Base-by-base conservation (phyloP, 1,284 basidiomycete genomes). In the Rhodotorula glutinis region DNA sequence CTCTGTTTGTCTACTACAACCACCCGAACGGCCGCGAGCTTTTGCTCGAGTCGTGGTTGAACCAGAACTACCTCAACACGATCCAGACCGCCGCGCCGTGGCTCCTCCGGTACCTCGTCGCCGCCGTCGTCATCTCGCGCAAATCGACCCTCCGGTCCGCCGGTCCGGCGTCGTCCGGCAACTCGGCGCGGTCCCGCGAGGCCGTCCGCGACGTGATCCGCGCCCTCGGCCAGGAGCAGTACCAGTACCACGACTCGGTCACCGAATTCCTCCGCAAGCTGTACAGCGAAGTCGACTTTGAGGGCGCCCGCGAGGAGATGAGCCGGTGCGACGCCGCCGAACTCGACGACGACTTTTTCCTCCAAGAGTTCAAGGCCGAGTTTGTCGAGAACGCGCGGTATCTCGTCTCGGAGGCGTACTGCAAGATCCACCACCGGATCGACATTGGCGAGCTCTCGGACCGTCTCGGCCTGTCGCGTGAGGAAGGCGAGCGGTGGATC, bases 401-500 rank as follows among this genome's bases (percentile, higher is more conserved):
- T 81, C 83, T 98, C 77, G 90, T 98, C 76, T 92, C 89, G 75
- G 95, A 98, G 82, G 92, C 93, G 23, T 98, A 96, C 82, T 98
- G 94, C 82, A 85, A 94, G 76, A 96, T 98, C 76, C 93, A 98
- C 80, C 91, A 94, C 78, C 86, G 89, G 73, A 96, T 98, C 70
- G 92, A 98, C 79, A 98, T 98, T 73, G 92, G 90, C 69, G 92
- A 97, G 77, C 85, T 98, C 41, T 95, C 93, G 23, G 88, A 91
- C 77, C 87, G 94, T 19, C 84, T 98, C 46, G 97, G 97, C 80
- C 85, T 98, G 63, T 88, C 89, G 30, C 86, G 84, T 62, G 92
- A 93, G 75, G 95, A 98, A 76, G 96, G 95, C 65, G 95, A 98
- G 79, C 96, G 96, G 79, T 98, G 95, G 95, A 95, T 98, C 73